Percentiles rank a stretch among this genome's conserved stretches.
These are phyloP conservation scores for Coniochaeta sp. DNA, from an alignment of 2,329 filamentous ascomycete genomes.

Conservation along the genomic window DNA sequence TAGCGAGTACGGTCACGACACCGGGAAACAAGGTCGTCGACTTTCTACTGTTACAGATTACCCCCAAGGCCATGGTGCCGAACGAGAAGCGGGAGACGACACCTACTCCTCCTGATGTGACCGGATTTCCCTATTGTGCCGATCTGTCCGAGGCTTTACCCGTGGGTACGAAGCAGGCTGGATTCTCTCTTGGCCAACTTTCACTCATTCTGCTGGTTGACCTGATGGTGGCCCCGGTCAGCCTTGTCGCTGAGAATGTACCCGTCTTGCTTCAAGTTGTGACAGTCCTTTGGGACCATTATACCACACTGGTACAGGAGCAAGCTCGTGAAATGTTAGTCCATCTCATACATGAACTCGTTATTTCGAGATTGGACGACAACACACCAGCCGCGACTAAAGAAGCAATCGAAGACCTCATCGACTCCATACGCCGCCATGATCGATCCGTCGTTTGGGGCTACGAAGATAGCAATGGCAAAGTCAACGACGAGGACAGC, in stretches of 20 bases:
- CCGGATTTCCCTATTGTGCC: constrained; percentile 78
- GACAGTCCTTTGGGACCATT: constrained; percentile 94
- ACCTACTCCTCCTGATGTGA: constrained; percentile 64
- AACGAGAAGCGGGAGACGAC: constrained; percentile 69
- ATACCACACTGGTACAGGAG: constrained; percentile 89
- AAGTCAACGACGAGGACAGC: constrained; percentile 61
- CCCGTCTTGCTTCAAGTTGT: constrained; percentile 86
- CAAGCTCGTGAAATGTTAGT: constrained; percentile 97
- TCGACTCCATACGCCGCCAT: constrained; percentile 78
- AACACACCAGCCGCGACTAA: constrained; percentile 55
- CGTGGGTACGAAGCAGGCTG: constrained; percentile 82
- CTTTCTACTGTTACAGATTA: constrained; percentile 84
- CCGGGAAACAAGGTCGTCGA: constrained; percentile 87
- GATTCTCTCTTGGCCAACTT: constrained; percentile 86
- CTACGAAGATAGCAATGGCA: constrained; percentile 88
- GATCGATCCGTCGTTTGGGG: constrained; percentile 83
- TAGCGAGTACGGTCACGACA: constrained; percentile 70
- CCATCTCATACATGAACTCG: constrained; percentile 91
- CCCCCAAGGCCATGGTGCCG: constrained; percentile 93
- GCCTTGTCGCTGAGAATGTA: constrained; percentile 69
- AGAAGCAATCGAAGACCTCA: constrained; percentile 74
- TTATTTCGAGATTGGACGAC: constrained; percentile 72
- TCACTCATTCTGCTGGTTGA: constrained; percentile 92
- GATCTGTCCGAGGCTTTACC: constrained; percentile 74
- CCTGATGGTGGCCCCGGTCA: constrained; percentile 86